Conservation (phyloP, 2,329 filamentous ascomycete genomes). For the Microdochium bolleyi region DNA sequence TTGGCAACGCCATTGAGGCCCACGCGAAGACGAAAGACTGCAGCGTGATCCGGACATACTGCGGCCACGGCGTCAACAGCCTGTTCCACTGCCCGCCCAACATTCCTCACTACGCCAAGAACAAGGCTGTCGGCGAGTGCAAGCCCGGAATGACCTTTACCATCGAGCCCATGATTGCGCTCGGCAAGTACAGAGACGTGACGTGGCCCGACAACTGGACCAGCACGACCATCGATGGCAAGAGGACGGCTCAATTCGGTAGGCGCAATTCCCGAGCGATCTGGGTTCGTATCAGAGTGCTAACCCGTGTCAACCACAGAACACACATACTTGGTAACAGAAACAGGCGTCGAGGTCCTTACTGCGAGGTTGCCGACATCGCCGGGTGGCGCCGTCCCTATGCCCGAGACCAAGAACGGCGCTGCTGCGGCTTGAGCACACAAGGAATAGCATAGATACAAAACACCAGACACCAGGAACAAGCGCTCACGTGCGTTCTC, state of each 20-base stretch:
- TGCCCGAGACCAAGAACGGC: constrained; percentile 27
- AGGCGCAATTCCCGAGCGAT: constrained; percentile 22
- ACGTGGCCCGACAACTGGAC: constrained; percentile 99
- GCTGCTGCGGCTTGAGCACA: constrained; percentile 4
- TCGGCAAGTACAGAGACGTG: constrained; percentile 84
- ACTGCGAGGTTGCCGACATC: constrained; percentile 67
- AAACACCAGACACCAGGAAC: not conserved
- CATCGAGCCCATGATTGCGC: constrained; percentile 96
- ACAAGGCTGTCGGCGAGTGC: constrained; percentile 90
- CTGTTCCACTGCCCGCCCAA: constrained; percentile 92
- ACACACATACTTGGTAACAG: constrained; percentile 77
- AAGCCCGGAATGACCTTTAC: constrained; percentile 98
- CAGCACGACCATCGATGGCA: constrained; percentile 84
- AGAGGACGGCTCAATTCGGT: constrained; percentile 88
- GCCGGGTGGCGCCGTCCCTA: constrained; percentile 65
- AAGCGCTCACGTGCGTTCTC: not conserved
- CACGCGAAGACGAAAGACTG: constrained; percentile 79
- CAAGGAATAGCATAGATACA: not conserved
- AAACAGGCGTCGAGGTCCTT: constrained; percentile 74
- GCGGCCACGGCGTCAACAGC: constrained; percentile 89
- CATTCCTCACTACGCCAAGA: constrained; percentile 95
- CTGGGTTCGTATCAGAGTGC: not conserved
- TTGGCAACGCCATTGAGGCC: constrained; percentile 92
- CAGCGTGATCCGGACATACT: constrained; percentile 92
- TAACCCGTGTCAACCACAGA: constrained; percentile 34